Evolutionary conservation across 371 early-diverging fungal species (phyloP).

Genomic region (Mucor plumbeus): DNA sequence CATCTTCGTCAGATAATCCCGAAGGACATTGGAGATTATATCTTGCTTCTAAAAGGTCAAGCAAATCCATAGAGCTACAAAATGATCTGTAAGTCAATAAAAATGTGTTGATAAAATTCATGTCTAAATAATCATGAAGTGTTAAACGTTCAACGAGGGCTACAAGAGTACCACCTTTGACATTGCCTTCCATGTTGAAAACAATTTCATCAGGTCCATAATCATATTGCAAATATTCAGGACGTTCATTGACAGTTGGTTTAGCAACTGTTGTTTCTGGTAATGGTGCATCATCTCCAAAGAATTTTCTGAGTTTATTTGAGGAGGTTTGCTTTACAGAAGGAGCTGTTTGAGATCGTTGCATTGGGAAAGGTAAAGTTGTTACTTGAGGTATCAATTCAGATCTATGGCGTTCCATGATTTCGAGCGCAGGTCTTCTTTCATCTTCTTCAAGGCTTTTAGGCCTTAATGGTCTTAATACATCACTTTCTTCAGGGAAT

Average conservation of each 20-base stretch:
- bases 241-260: slow-evolving; percentile 14
- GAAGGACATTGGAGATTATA: slow-evolving; percentile 76
- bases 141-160: slow-evolving; percentile 89
- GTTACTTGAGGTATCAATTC: neutral
- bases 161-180: slow-evolving; percentile 85
- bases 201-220: slow-evolving; percentile 76
- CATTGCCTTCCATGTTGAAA: slow-evolving; percentile 81
- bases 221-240: slow-evolving; percentile 74
- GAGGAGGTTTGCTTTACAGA: slow-evolving; percentile 58
- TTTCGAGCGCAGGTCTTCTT: neutral
- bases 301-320: slow-evolving; percentile 61
- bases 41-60: slow-evolving; percentile 63
- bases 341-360: slow-evolving; percentile 57
- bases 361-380: neutral
- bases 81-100: slow-evolving; percentile 90
- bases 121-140: slow-evolving; percentile 76
- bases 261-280: slow-evolving; percentile 21
- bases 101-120: slow-evolving; percentile 80
- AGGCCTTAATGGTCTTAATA: neutral
- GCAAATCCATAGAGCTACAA: slow-evolving; percentile 69
- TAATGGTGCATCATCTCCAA: slow-evolving; percentile 61
- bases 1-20: slow-evolving; percentile 66
- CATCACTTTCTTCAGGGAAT: neutral
- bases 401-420: slow-evolving; percentile 20
- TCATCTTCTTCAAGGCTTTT: neutral